Evolutionary conservation across 495 filamentous ascomycete genomes (phyloP).

Genomic region (Trichoderma parareesei): DNA sequence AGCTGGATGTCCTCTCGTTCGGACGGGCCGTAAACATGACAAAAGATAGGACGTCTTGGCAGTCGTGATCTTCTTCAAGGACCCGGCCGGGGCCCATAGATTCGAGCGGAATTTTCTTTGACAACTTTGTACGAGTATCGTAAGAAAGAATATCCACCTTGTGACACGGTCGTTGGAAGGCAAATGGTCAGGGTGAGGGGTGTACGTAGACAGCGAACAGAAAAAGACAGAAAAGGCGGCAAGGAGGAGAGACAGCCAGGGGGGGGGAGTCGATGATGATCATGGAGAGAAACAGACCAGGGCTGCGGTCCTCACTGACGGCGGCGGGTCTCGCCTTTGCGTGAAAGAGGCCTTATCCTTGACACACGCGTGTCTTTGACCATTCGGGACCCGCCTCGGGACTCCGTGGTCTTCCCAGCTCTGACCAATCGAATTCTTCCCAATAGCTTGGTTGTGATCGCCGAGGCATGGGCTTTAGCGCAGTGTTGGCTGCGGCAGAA

Average conservation of each 20-base stretch:
- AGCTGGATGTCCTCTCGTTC: background rate
- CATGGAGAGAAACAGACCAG: slow-evolving; percentile 10
- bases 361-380: slow-evolving; percentile 1
- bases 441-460: slow-evolving; percentile 9
- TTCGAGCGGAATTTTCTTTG: slow-evolving; percentile 2
- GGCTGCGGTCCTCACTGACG: background rate
- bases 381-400: slow-evolving; percentile 5
- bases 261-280: slow-evolving; percentile 1
- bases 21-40: background rate
- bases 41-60: background rate
- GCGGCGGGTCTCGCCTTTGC: slow-evolving; percentile 1
- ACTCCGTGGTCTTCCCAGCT: background rate
- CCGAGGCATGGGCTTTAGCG: slow-evolving; percentile 7
- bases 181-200: background rate
- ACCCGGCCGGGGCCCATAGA: background rate
- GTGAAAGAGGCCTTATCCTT: slow-evolving; percentile 3
- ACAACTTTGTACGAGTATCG: background rate
- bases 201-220: background rate
- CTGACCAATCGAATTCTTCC: background rate
- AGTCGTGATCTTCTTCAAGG: slow-evolving; percentile 6
- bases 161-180: background rate
- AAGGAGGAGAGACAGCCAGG: background rate
- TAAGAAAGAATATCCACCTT: background rate
- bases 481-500: background rate
- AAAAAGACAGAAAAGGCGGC: background rate